These are phyloP conservation scores for Lipomyces yamadae DNA, from an alignment of 805 yeast genomes.

Conservation along the genomic window DNA sequence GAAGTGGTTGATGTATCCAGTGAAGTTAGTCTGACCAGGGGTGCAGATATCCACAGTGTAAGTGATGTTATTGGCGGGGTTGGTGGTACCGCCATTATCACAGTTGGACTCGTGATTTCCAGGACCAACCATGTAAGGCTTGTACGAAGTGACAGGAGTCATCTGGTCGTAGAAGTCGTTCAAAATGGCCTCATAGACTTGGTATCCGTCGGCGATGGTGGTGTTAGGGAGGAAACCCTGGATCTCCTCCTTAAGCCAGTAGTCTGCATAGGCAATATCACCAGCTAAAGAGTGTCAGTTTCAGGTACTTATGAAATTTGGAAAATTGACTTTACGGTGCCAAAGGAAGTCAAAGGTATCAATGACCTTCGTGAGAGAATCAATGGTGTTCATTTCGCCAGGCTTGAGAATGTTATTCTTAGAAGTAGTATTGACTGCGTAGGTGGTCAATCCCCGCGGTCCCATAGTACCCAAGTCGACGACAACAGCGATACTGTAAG, in stretches of 20 bases:
- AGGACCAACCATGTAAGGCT: conserved; percentile 39
- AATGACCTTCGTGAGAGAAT: conserved; percentile 28
- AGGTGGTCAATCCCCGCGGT: conserved; percentile 17
- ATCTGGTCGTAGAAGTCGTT: conserved; percentile 38
- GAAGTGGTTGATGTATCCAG: conserved; percentile 41
- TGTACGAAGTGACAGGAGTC: conserved; percentile 27
- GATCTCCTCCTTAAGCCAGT: conserved; percentile 41
- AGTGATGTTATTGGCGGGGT: conserved; percentile 27
- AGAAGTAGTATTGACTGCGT: conserved; percentile 12
- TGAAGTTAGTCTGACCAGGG: conserved; percentile 40
- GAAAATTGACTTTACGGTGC: conserved; percentile 25
- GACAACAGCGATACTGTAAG: conserved; percentile 33
- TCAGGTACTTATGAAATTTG: conserved; percentile 11
- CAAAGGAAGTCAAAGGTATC: conserved; percentile 28
- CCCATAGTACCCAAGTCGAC: conserved; percentile 38
- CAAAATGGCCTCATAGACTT: conserved; percentile 22
- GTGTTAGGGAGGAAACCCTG: conserved; percentile 23
- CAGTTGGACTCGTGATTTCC: conserved; percentile 39
- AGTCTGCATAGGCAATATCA: conserved; percentile 45
- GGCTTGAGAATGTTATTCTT: conserved; percentile 21
- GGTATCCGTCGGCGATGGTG: conserved; percentile 24
- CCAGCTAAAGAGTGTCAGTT: conserved; percentile 38
- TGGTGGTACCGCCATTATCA: conserved; percentile 30
- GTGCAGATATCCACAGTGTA: conserved; percentile 33
- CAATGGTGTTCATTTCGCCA: conserved; percentile 31